phyloP scores from a whole-genome alignment of 208 protist species.

The Jaenimonas drosophilae region DNA sequence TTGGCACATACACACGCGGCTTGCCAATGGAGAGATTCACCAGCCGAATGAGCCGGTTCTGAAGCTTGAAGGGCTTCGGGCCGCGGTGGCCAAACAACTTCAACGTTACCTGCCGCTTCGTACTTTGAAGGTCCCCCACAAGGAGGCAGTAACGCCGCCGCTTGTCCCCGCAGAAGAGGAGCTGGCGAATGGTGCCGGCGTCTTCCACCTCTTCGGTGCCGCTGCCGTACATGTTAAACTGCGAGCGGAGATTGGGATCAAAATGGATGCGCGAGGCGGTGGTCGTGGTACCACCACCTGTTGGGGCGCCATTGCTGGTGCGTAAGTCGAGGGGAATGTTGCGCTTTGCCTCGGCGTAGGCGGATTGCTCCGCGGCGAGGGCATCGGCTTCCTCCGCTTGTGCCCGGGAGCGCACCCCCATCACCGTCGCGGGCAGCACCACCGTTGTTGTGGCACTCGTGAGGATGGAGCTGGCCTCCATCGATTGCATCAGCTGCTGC shows the following conservation, averaged over 20 bases:
- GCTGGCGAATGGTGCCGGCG: slow-evolving; percentile 60
- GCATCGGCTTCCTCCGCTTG: no score
- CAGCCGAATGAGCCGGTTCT: slow-evolving; percentile 76
- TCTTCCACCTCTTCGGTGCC: slow-evolving; percentile 18
- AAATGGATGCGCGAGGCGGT: slow-evolving; percentile 16
- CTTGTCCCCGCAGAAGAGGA: slow-evolving; percentile 77
- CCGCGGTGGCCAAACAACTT: slow-evolving; percentile 78
- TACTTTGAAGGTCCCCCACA: slow-evolving; percentile 61
- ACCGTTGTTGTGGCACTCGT: slow-evolving; percentile 39
- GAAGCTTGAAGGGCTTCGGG: slow-evolving; percentile 73
- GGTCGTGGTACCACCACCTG: no score
- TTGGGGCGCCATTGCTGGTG: no score
- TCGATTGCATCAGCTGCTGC: slow-evolving; percentile 1
- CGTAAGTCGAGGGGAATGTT: not conserved
- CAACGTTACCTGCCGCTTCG: slow-evolving; percentile 36
- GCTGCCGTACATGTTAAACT: slow-evolving; percentile 30
- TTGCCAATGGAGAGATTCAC: slow-evolving; percentile 75
- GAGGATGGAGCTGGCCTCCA: slow-evolving; percentile 33
- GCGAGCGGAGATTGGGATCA: slow-evolving; percentile 12
- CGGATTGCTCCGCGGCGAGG: no score
- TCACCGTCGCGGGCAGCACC: slow-evolving; percentile 23
- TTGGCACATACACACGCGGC: slow-evolving; percentile 23
- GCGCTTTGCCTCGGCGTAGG: no score
- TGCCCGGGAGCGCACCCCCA: no score
- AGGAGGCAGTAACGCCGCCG: slow-evolving; percentile 78